A percentile compares a stretch with the other conserved stretches of the same genome.
These are phyloP conservation scores for Didymella glomerata DNA, from an alignment of 2,329 filamentous ascomycete species.

Conservation along the genomic window DNA sequence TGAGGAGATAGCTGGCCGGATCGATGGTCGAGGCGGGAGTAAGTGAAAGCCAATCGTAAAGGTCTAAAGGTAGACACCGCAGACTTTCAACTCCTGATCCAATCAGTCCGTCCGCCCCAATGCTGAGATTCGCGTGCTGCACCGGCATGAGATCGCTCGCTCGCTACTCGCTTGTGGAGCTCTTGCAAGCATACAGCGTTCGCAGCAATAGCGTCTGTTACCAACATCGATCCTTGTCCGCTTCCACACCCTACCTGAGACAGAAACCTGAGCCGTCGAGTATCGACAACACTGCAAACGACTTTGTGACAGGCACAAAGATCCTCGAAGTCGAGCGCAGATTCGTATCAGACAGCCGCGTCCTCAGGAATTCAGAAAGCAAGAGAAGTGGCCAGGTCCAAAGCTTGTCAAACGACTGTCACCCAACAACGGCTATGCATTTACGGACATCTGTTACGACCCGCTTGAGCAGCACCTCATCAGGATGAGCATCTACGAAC, in stretches of 20 bases:
- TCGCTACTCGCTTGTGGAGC: not conserved
- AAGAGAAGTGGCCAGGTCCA: not conserved
- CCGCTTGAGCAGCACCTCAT: not conserved
- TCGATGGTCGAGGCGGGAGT: not conserved
- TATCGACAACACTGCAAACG: too few relatives aligned
- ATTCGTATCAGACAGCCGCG: not conserved
- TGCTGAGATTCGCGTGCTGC: not conserved
- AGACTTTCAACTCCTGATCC: not conserved
- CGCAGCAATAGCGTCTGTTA: not conserved
- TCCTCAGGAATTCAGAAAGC: not conserved
- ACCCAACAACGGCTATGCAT: not conserved
- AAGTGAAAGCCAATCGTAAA: not conserved
- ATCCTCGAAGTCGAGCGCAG: constrained; percentile 12
- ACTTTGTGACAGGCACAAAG: too few relatives aligned
- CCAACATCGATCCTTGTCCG: not conserved
- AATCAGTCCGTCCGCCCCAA: not conserved
- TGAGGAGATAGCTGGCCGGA: too few relatives aligned
- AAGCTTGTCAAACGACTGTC: not conserved
- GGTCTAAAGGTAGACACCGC: not conserved
- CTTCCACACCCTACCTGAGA: not conserved
- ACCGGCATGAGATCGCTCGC: not conserved
- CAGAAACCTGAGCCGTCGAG: not conserved
- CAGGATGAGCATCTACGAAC: not conserved
- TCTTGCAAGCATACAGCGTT: not conserved
- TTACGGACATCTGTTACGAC: constrained; percentile 8